Percentiles rank a stretch among this genome's conserved stretches.
Evolutionary conservation across 1,139 yeast species (phyloP).

Genomic region (Suhomyces kunorum): DNA sequence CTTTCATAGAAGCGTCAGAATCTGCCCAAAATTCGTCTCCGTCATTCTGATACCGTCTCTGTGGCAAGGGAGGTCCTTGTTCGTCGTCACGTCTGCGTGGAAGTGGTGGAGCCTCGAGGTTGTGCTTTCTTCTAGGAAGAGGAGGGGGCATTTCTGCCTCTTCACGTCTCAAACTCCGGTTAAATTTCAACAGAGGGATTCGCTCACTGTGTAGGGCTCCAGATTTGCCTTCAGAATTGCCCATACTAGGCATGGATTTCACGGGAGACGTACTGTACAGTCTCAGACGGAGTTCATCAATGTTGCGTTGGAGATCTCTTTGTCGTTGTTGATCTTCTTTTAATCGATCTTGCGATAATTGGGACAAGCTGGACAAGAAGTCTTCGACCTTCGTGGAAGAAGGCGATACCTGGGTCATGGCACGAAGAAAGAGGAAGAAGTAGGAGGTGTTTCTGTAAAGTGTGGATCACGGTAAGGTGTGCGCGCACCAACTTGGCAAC

Average conservation of each 20-base stretch:
- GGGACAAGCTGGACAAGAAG: constrained; percentile 36
- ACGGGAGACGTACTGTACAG: constrained; percentile 30
- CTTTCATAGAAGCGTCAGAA: constrained; percentile 9
- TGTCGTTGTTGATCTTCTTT: constrained; percentile 37
- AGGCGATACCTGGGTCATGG: constrained; percentile 23
- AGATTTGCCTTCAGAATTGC: not conserved
- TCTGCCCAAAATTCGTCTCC: constrained; percentile 2
- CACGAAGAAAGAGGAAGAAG: not conserved
- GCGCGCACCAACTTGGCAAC: constrained; percentile 6
- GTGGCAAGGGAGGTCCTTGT: constrained; percentile 16
- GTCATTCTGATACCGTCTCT: constrained; percentile 14
- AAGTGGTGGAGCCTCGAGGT: constrained; percentile 16
- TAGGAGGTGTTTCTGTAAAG: not conserved
- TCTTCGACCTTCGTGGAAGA: constrained; percentile 36
- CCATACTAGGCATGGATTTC: constrained; percentile 8
- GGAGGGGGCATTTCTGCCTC: constrained; percentile 12
- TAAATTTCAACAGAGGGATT: constrained; percentile 24
- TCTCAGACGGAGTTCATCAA: constrained; percentile 31
- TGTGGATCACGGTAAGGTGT: not conserved
- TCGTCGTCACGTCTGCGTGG: constrained; percentile 19
- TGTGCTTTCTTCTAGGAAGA: constrained; percentile 13
- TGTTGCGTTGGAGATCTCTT: constrained; percentile 32
- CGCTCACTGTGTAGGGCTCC: not conserved
- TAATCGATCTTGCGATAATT: constrained; percentile 34
- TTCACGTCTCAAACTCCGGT: constrained; percentile 15